A percentile compares a stretch with the other conserved stretches of the same genome.
phyloP scores from a whole-genome alignment of 1,284 basidiomycete genomes.

The Irpex lacteus region DNA sequence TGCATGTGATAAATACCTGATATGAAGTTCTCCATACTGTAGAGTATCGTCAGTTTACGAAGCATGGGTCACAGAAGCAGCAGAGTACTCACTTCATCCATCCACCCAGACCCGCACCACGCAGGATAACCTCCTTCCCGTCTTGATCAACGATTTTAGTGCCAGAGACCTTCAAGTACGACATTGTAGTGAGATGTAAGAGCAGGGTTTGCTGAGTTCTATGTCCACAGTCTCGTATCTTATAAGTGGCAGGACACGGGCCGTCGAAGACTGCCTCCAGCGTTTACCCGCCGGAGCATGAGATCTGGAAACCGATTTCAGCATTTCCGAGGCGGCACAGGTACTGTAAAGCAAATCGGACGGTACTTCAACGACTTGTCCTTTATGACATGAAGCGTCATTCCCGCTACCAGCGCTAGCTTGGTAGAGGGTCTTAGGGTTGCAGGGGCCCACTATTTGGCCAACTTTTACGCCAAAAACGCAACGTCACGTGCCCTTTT shows the following conservation, averaged over 20 bases:
- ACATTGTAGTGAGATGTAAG: conserved; percentile 12
- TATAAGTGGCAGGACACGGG: neutral
- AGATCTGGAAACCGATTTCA: neutral
- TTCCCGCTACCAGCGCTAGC: no score
- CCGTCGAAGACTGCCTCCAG: conserved; percentile 3
- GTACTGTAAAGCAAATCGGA: neutral
- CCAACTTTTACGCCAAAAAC: no score
- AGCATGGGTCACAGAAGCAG: neutral
- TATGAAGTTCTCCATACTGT: conserved; percentile 65
- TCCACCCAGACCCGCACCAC: conserved; percentile 68
- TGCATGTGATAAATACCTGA: conserved; percentile 32
- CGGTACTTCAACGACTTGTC: neutral
- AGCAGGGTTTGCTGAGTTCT: neutral
- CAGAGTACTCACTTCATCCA: conserved; percentile 62
- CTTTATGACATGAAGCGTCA: neutral
- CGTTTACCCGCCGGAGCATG: conserved; percentile 10
- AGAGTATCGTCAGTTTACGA: neutral
- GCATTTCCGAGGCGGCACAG: neutral
- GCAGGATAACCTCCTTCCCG: conserved; percentile 55
- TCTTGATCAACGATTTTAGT: conserved; percentile 55
- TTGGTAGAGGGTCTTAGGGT: no score
- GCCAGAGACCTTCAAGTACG: conserved; percentile 51
- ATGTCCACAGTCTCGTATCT: neutral
- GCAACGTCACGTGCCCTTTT: no score
- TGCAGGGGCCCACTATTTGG: no score